These are phyloP conservation scores for Leccinum boreale DNA, from an alignment of 768 basidiomycete genomes.

Conservation along the genomic window DNA sequence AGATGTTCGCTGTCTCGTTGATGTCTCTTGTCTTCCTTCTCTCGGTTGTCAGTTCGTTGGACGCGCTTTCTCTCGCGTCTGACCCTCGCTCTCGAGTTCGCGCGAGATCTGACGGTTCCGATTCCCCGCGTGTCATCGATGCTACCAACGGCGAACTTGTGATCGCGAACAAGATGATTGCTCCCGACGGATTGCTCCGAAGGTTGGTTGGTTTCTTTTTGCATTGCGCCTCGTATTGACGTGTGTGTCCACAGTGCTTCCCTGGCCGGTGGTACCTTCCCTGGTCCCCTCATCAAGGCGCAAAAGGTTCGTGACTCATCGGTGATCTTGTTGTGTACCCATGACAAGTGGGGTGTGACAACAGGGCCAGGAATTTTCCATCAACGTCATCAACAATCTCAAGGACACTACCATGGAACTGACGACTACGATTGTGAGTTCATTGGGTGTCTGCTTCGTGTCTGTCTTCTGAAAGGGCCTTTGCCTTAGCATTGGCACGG, in stretches of 20 bases:
- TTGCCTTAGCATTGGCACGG: conserved; percentile 35
- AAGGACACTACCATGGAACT: conserved; percentile 32
- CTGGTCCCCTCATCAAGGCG: conserved; percentile 45
- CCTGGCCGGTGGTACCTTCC: conserved; percentile 45
- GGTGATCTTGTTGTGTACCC: neutral
- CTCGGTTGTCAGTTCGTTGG: conserved; percentile 8
- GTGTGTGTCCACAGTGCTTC: conserved; percentile 30
- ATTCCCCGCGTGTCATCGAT: conserved; percentile 16
- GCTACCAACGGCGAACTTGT: conserved; percentile 31
- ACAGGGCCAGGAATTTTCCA: conserved; percentile 32
- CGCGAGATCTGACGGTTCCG: neutral
- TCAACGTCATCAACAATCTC: conserved; percentile 37
- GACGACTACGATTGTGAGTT: conserved; percentile 35
- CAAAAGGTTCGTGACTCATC: conserved; percentile 33
- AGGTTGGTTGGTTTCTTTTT: conserved; percentile 27
- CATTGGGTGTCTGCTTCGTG: neutral
- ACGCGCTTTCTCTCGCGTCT: conserved; percentile 18
- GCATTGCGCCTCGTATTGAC: neutral
- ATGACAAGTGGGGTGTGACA: conserved; percentile 6
- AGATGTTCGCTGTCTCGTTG: conserved; percentile 18
- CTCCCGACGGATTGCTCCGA: conserved; percentile 48
- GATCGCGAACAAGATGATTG: conserved; percentile 41
- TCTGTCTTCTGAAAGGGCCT: neutral
- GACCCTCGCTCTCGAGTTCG: neutral
- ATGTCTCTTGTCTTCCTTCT: conserved; percentile 13